These are phyloP conservation scores for Fistulifera solaris DNA, from an alignment of 108 stramenopile species.

Conservation along the genomic window DNA sequence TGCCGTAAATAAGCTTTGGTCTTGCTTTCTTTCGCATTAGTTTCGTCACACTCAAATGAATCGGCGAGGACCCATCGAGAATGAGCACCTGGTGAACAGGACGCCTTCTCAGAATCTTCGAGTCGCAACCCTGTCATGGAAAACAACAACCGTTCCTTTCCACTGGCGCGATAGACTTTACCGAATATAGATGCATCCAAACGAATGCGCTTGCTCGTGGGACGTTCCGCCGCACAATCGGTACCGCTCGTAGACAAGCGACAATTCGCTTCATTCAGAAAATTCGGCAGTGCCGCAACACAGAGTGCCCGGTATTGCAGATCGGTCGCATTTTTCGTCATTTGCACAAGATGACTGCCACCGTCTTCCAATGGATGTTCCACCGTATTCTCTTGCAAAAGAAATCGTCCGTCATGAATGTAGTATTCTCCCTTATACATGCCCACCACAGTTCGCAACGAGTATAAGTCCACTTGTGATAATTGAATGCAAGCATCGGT, in stretches of 20 bases:
- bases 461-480: no score
- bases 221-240: slow-evolving; percentile 21
- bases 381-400: slow-evolving; percentile 33
- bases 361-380: slow-evolving; percentile 41
- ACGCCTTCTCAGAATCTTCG: slow-evolving; percentile 9
- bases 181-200: background rate
- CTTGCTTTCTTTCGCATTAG: no score
- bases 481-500: no score
- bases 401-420: slow-evolving; percentile 27
- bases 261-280: slow-evolving; percentile 51
- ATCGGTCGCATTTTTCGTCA: slow-evolving; percentile 13
- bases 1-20: no score
- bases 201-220: slow-evolving; percentile 1
- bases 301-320: slow-evolving; percentile 15
- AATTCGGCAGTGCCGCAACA: slow-evolving; percentile 34
- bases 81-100: slow-evolving; percentile 11
- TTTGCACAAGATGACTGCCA: slow-evolving; percentile 20
- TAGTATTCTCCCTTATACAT: slow-evolving; percentile 1
- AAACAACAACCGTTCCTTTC: slow-evolving; percentile 21
- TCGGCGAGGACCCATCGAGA: slow-evolving; percentile 6
- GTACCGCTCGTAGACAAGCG: slow-evolving; percentile 8
- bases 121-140: slow-evolving; percentile 18
- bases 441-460: no score
- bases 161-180: background rate
- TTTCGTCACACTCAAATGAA: background rate